Evolutionary conservation across 2,329 filamentous ascomycete genomes (phyloP), one percentile per base, ranked within the genome.

Genomic region (Phialophora expanda): DNA sequence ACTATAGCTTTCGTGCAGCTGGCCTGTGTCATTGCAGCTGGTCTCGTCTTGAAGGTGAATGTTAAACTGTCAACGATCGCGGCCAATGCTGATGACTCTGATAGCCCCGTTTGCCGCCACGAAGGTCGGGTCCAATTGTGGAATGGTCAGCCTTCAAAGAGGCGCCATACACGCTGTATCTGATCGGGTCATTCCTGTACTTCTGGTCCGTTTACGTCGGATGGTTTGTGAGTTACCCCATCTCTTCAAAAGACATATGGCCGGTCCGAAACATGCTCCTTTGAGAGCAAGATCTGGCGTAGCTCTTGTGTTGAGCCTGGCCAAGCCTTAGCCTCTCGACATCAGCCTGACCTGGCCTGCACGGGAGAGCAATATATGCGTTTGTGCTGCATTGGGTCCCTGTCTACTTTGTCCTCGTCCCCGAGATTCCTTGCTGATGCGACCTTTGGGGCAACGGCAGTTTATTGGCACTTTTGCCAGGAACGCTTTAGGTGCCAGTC

Each of bases 1-100:
- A 81, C 84, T 0, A 82, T 89, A 69, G 87, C 83, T 0, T 83
- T 90, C 61, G 81, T 90, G 28, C 84, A 86, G 32, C 69, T 89
- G 1, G 80, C 77, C 0, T 78, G 80, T 0, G 71, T 79, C 2
- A 74, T 81, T 1, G 75, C 78, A 3, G 77, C 65, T 34, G 59
- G 41, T 8, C 61, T 82, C 11, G 78, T 84, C 32, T 76, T 83
- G 17, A 80, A 79, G 66, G 80, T 83, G 30, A 78, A 84, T 9
- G 69, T 85, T n/a, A 20, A 7, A 24, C 1, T 22, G 28, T 41
- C 46, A n/a, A 17, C 38, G 5, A 34, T 17, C 8, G 24, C 24
- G 14, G 51, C 24, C 9, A 22, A 32, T 54, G 59, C 44, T 51
- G 54, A 48, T 32, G 59, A 11, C 78, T 83, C 26, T 76, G 82